phyloP scores from a whole-genome alignment of 1,284 basidiomycete genomes.

The Cystobasidiaceae sp. region DNA sequence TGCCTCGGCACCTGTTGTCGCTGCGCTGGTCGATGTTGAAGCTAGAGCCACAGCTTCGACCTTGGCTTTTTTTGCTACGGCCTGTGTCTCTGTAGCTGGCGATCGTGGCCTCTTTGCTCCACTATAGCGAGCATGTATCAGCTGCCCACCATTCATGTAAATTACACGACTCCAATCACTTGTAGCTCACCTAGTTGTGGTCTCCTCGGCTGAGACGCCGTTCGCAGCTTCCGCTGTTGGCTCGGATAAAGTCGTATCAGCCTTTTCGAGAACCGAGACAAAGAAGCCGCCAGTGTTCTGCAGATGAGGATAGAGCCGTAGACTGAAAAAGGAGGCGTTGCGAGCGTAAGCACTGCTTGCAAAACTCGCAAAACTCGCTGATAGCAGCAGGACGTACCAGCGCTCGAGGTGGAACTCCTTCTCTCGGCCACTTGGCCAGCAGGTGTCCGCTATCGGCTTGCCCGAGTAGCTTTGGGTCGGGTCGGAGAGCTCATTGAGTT shows the following conservation, averaged over 20 bases:
- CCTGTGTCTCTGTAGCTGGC: too few species aligned
- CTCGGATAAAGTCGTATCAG: constrained; percentile 18
- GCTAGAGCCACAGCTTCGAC: neutral
- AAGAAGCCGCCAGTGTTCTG: constrained; percentile 99
- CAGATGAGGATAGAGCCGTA: constrained; percentile 87
- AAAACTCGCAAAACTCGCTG: too few species aligned
- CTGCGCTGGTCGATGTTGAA: neutral
- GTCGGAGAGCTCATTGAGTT: constrained; percentile 35
- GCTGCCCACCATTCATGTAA: too few species aligned
- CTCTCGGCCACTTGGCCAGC: constrained; percentile 73
- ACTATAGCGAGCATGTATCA: too few species aligned
- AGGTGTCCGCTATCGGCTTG: constrained; percentile 61
- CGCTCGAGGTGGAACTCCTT: constrained; percentile 59
- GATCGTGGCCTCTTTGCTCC: too few species aligned
- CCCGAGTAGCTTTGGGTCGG: constrained; percentile 42
- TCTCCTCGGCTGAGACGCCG: too few species aligned
- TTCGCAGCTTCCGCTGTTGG: neutral
- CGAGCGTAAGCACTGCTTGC: constrained; percentile 1
- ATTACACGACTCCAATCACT: too few species aligned
- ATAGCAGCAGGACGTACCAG: constrained; percentile 65
- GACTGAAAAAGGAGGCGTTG: constrained; percentile 51
- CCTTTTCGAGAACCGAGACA: constrained; percentile 74
- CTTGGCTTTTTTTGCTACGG: neutral
- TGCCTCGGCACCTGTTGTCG: constrained; percentile 46
- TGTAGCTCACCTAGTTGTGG: too few species aligned